Evolutionary conservation across 2,329 filamentous ascomycete species (phyloP).

Genomic region (Diaporthe aspalathi): DNA sequence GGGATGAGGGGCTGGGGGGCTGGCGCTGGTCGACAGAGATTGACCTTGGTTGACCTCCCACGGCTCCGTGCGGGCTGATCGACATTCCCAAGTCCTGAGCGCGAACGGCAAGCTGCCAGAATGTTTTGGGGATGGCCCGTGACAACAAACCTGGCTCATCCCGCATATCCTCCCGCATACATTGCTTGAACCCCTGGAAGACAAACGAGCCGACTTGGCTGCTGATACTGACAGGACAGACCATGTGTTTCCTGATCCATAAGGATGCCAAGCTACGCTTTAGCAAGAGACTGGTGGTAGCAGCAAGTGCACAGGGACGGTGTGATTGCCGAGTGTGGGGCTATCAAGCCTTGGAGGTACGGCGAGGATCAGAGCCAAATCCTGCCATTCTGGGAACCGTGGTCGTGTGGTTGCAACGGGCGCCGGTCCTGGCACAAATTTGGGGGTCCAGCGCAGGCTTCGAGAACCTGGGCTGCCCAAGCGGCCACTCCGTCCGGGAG

Average conservation of each 20-base stretch:
- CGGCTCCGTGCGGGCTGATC: conserved; percentile 7
- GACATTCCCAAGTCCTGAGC: conserved; percentile 16
- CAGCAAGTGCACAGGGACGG: background rate
- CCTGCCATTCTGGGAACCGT: background rate
- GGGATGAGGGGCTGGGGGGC: too few relatives aligned
- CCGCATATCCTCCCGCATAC: too few relatives aligned
- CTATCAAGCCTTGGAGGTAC: conserved; percentile 22
- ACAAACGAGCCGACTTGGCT: background rate
- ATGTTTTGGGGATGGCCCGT: background rate
- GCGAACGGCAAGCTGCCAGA: conserved; percentile 4
- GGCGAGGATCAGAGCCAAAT: conserved; percentile 1
- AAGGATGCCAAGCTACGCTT: background rate
- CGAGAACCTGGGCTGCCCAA: background rate
- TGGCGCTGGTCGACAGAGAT: background rate
- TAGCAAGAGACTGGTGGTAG: background rate
- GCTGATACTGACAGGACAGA: background rate
- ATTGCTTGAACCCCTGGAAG: background rate
- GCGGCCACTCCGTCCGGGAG: background rate
- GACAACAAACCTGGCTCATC: background rate
- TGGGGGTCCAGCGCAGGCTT: background rate
- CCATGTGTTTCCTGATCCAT: background rate
- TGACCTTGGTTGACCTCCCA: background rate
- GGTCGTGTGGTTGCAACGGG: conserved; percentile 17
- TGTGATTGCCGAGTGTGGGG: conserved; percentile 22
- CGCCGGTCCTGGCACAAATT: conserved; percentile 3